These are phyloP conservation scores for Populus alba DNA, from an alignment of 345 rosid genomes.

Conservation along the genomic window DNA sequence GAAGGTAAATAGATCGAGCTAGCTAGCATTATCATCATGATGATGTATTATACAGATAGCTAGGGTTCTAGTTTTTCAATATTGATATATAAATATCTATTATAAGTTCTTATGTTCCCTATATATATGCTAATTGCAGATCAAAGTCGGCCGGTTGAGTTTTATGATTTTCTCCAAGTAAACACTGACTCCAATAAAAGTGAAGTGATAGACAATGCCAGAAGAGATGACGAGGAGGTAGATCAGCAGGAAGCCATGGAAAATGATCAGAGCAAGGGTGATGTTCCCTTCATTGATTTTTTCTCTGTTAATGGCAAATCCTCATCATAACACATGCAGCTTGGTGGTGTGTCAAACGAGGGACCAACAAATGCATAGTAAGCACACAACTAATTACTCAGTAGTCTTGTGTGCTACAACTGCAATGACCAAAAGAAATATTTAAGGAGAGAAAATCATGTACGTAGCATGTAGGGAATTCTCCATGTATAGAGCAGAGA, in stretches of 20 bases:
- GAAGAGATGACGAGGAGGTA: slow-evolving; percentile 51
- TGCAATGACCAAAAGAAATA: background rate
- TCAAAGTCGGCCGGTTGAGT: slow-evolving; percentile 40
- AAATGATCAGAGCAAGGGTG: slow-evolving; percentile 20
- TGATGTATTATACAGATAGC: background rate
- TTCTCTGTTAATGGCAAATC: slow-evolving; percentile 41
- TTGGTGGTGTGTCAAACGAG: background rate
- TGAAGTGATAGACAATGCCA: slow-evolving; percentile 45
- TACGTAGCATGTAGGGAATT: background rate
- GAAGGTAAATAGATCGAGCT: slow-evolving; percentile 10
- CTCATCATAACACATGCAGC: background rate
- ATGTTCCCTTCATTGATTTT: slow-evolving; percentile 56
- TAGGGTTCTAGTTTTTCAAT: background rate
- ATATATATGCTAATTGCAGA: slow-evolving; percentile 24
- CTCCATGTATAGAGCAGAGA: background rate
- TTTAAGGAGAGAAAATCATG: background rate
- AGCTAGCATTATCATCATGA: background rate
- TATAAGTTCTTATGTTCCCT: background rate
- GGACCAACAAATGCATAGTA: background rate
- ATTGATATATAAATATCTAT: background rate
- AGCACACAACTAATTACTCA: background rate
- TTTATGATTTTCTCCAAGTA: slow-evolving; percentile 72
- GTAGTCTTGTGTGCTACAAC: background rate
- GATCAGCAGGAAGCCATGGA: slow-evolving; percentile 45
- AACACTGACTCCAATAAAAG: slow-evolving; percentile 57